Base-by-base conservation (phyloP, 2,329 filamentous ascomycete genomes). In the Harringtonia lauricola region DNA sequence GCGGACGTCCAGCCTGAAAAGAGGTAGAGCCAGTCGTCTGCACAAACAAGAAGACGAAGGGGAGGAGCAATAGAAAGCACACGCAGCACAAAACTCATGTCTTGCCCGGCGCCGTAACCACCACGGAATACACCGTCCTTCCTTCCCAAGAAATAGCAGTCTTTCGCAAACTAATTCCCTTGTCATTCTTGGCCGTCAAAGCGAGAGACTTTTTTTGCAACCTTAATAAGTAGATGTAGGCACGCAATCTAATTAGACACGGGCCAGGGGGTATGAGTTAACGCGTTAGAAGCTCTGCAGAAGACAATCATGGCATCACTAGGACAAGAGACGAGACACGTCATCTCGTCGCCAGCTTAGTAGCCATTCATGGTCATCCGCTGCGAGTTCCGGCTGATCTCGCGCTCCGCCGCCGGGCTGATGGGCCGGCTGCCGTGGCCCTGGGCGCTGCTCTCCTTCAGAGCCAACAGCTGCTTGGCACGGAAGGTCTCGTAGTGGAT, bases 401-500 rank as follows among this genome's bases (percentile, higher is more conserved):
- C 92, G 54, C 92, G 81, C 54, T 98, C 92, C 45, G 92, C 90
- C 49, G 88, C 77, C 48, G 92, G 92, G 63, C 86, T 94, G 72
- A 98, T 98, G 59, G 92, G 92, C 64, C 90, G 78, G 71, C 86
- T 92, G 53, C 82, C 79, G 55, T 80, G 71, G 52, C 81, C 46
- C 53, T 87, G 85, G 55, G 87, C 86, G 61, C 86, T 94, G 75
- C 85, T 95, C 74, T 98, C 92, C 80, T 96, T 98, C 63, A 98
- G 77, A 46, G 92, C 92, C 61, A 98, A 72, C 58, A 98, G 74
- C 69, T 98, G 92, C 81, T 98, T 98, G 59, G 92, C 89, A 67
- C 92, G 89, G 89, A 98, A 98, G 47, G 88, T 94, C 76, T 98
- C 92, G 75, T 98, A 98, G 76, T 98, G 92, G 67, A 95, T 98